Evolutionary conservation across 805 yeast species (phyloP).

Genomic region (Huiozyma sinensis): DNA sequence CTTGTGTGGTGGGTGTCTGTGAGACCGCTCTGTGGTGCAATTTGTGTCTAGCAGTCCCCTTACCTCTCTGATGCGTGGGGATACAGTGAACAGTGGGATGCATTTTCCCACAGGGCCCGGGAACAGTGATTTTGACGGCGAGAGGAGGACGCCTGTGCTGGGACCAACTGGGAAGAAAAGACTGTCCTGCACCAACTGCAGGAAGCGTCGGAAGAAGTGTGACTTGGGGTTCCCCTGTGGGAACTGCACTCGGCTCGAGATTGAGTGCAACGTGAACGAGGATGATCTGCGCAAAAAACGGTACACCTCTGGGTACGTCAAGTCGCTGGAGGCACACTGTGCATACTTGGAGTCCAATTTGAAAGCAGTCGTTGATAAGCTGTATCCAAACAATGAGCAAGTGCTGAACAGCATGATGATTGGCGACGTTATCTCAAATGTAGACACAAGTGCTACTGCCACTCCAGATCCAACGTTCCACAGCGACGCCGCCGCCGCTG

Average conservation of each 20-base stretch:
- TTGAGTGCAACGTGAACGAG: conserved; percentile 37
- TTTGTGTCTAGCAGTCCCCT: no score
- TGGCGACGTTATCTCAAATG: conserved; percentile 13
- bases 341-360: conserved; percentile 22
- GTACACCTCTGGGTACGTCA: conserved; percentile 41
- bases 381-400: conserved; percentile 12
- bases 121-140: background rate
- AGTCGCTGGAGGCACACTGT: conserved; percentile 30
- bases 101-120: no score
- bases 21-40: no score
- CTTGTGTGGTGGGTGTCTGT: no score
- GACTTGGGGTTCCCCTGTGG: conserved; percentile 40
- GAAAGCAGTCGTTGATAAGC: conserved; percentile 14
- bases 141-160: background rate
- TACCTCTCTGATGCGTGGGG: no score
- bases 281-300: conserved; percentile 42
- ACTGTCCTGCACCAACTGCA: conserved; percentile 27
- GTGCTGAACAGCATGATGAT: conserved; percentile 13
- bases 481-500: no score
- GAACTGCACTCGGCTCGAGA: conserved; percentile 34
- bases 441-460: background rate
- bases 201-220: conserved; percentile 36
- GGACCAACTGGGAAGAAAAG: conserved; percentile 16
- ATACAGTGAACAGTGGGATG: no score
- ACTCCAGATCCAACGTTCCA: background rate